Conservation (phyloP, 805 yeast species). For the Cyberlindnera euphorbiiphila region DNA sequence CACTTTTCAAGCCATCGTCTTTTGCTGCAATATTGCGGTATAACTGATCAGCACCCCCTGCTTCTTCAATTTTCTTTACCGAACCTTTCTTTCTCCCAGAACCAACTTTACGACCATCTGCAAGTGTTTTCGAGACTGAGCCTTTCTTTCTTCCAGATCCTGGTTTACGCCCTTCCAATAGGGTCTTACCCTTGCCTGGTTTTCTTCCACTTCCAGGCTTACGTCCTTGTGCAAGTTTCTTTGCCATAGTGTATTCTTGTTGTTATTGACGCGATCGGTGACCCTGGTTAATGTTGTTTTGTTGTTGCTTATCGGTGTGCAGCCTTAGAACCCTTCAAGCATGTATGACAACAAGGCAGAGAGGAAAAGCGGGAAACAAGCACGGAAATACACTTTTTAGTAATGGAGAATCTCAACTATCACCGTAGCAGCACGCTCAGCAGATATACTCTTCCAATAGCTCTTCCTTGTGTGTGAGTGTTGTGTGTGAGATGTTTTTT, state of each 20-base stretch:
- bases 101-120: conserved; percentile 27
- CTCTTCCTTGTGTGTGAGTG: too few relatives aligned
- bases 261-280: neutral
- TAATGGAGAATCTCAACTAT: too few relatives aligned
- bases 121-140: conserved; percentile 23
- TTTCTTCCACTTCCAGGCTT: conserved; percentile 29
- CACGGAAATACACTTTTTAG: too few relatives aligned
- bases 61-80: conserved; percentile 1
- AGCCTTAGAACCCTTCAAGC: too few relatives aligned
- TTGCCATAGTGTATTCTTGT: conserved; percentile 22
- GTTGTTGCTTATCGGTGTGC: too few relatives aligned
- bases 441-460: too few relatives aligned
- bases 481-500: conserved; percentile 2
- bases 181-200: conserved; percentile 28
- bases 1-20: conserved; percentile 1
- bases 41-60: conserved; percentile 2
- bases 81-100: conserved; percentile 25
- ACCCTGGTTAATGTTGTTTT: too few relatives aligned
- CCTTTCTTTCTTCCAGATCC: conserved; percentile 30
- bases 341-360: too few relatives aligned
- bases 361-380: too few relatives aligned
- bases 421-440: too few relatives aligned
- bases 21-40: conserved; percentile 2
- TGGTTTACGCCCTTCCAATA: conserved; percentile 28
- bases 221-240: conserved; percentile 28